A percentile compares a stretch with the other conserved stretches of the same genome.
phyloP scores from a whole-genome alignment of 495 filamentous ascomycete genomes.

The Massariosphaeria phaeospora region DNA sequence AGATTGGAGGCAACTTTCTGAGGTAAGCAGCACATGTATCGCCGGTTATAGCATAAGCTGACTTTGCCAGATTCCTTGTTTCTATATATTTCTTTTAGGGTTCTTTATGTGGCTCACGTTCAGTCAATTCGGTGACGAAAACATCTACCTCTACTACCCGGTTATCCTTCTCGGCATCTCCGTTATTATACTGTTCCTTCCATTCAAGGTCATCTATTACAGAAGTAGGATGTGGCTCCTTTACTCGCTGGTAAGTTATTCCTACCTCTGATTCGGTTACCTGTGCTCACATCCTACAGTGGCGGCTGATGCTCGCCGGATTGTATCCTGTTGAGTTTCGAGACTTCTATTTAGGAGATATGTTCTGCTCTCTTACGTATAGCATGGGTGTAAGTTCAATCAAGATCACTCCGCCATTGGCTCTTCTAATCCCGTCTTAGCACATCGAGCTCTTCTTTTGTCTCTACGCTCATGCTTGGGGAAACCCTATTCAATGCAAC shows the following conservation, averaged over 20 bases:
- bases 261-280: neutral
- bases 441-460: conserved; percentile 95
- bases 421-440: conserved; percentile 42
- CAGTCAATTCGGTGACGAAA: conserved; percentile 54
- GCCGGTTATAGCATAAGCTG: neutral
- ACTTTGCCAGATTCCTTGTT: conserved; percentile 57
- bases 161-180: conserved; percentile 70
- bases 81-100: conserved; percentile 73
- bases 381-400: conserved; percentile 66
- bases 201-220: conserved; percentile 67
- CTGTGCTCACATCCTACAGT: conserved; percentile 47
- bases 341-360: conserved; percentile 96
- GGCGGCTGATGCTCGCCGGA: conserved; percentile 76
- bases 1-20: conserved; percentile 84
- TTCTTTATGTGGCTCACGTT: conserved; percentile 87
- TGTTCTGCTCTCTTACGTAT: conserved; percentile 93
- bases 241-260: conserved; percentile 71
- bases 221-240: conserved; percentile 75
- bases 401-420: neutral
- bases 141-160: conserved; percentile 81
- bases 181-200: conserved; percentile 65
- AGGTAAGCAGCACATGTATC: conserved; percentile 44
- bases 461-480: conserved; percentile 74
- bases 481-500: conserved; percentile 69
- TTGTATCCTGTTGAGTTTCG: conserved; percentile 91